phyloP scores from a whole-genome alignment of 2,329 filamentous ascomycete species.

The Verticillium nubilum region DNA sequence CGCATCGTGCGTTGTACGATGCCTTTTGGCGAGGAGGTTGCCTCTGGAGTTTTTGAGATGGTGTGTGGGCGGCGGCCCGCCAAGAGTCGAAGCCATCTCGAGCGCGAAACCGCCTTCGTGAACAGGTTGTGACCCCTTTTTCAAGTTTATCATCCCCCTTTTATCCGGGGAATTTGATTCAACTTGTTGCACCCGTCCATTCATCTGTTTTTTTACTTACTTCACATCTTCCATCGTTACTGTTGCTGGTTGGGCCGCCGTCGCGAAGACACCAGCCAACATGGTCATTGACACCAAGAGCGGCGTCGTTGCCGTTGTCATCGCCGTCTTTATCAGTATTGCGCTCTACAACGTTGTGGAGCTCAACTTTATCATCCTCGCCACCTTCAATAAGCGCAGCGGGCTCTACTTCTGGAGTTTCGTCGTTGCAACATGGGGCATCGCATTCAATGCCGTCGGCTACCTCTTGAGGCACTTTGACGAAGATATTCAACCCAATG shows the following conservation, averaged over 20 bases:
- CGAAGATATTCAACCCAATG: slow-evolving; percentile 23
- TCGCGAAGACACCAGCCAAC: not conserved
- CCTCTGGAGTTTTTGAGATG: not conserved
- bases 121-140: not conserved
- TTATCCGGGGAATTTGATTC: too few relatives aligned
- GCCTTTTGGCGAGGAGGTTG: not conserved
- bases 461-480: slow-evolving; percentile 40
- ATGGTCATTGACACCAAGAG: not conserved
- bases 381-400: slow-evolving; percentile 26
- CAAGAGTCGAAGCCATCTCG: not conserved
- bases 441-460: slow-evolving; percentile 33
- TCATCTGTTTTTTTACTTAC: not conserved
- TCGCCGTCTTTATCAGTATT: slow-evolving; percentile 22
- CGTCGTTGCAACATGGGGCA: slow-evolving; percentile 26
- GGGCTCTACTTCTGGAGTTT: slow-evolving; percentile 36
- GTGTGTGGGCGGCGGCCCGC: not conserved
- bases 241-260: not conserved
- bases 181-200: too few relatives aligned
- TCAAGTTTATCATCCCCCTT: not conserved
- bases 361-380: slow-evolving; percentile 27
- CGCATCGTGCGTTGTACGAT: not conserved
- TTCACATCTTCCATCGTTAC: not conserved
- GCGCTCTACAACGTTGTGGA: slow-evolving; percentile 30
- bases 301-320: slow-evolving; percentile 1
- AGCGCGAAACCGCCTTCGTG: not conserved